Evolutionary conservation across 805 yeast species (phyloP).

Genomic region (Kuraishia borneana): DNA sequence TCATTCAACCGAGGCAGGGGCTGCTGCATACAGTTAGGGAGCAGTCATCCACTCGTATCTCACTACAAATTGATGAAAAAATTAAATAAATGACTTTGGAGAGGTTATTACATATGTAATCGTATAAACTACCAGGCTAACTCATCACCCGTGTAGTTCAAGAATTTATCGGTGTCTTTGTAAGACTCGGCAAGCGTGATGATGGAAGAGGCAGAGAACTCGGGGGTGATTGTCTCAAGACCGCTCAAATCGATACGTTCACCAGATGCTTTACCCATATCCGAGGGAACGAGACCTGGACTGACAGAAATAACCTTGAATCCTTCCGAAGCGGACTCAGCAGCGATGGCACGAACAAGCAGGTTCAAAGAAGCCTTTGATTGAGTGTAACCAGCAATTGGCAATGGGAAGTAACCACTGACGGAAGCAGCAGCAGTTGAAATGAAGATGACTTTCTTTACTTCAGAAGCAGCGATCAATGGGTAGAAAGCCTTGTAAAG

Average conservation of each 20-base stretch:
- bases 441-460: slow-evolving; percentile 18
- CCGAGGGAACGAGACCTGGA: neutral
- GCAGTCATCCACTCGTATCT: too few relatives aligned
- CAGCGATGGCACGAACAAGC: slow-evolving; percentile 13
- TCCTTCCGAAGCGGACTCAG: slow-evolving; percentile 18
- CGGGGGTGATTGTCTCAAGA: slow-evolving; percentile 11
- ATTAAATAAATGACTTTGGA: too few relatives aligned
- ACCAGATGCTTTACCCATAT: neutral
- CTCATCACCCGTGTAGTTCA: slow-evolving; percentile 11
- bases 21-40: too few relatives aligned
- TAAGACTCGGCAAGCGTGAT: slow-evolving; percentile 10
- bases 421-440: slow-evolving; percentile 19
- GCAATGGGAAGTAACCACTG: slow-evolving; percentile 11
- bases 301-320: slow-evolving; percentile 13
- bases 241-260: too few relatives aligned
- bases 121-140: slow-evolving; percentile 1
- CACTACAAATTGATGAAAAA: too few relatives aligned
- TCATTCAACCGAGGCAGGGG: too few relatives aligned
- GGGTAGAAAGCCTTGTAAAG: slow-evolving; percentile 17
- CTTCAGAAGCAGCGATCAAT: slow-evolving; percentile 11
- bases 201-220: slow-evolving; percentile 11
- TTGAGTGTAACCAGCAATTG: slow-evolving; percentile 16
- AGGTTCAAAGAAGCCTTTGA: slow-evolving; percentile 26
- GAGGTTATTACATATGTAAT: too few relatives aligned
- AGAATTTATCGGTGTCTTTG: slow-evolving; percentile 17